These are phyloP conservation scores for Bipolaris cookei DNA, from an alignment of 2,329 filamentous ascomycete genomes.

Conservation along the genomic window DNA sequence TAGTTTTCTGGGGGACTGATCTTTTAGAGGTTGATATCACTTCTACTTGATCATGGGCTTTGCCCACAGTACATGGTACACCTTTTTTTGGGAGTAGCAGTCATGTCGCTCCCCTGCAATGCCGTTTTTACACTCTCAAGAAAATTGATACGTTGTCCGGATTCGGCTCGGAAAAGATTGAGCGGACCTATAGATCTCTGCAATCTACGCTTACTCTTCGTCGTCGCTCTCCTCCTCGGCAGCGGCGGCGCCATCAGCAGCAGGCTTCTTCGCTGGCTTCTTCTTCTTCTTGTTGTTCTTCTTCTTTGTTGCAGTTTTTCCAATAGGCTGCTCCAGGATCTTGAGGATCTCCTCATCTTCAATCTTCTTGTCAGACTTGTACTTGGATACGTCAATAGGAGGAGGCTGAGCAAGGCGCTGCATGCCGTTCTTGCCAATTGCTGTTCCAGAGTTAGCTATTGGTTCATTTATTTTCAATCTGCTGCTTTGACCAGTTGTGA, in stretches of 20 bases:
- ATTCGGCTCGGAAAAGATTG: constrained; percentile 2
- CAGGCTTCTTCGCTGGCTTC: constrained; percentile 71
- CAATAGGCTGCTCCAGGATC: constrained; percentile 86
- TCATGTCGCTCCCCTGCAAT: constrained; percentile 2
- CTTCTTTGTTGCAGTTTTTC: constrained; percentile 71
- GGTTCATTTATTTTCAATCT: neutral
- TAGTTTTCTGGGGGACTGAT: constrained; percentile 2
- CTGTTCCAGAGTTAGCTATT: constrained; percentile 55
- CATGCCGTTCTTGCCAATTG: constrained; percentile 96
- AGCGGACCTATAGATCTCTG: neutral
- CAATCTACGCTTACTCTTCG: constrained; percentile 42
- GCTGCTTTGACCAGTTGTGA: neutral
- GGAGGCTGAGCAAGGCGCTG: constrained; percentile 82
- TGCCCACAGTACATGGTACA: neutral
- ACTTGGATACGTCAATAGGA: constrained; percentile 76
- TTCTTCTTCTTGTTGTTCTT: constrained; percentile 87
- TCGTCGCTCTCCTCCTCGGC: constrained; percentile 43
- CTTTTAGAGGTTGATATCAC: constrained; percentile 16
- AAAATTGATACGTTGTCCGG: constrained; percentile 5
- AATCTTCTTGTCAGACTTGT: constrained; percentile 97
- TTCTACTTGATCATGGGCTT: constrained; percentile 13
- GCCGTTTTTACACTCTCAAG: constrained; percentile 3
- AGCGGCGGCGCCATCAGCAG: constrained; percentile 56
- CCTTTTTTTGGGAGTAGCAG: neutral
- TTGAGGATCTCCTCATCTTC: constrained; percentile 93